Evolutionary conservation across 2,329 filamentous ascomycete species (phyloP), one percentile per base, ranked within the genome.

Genomic region (Helicocarpus griseus): DNA sequence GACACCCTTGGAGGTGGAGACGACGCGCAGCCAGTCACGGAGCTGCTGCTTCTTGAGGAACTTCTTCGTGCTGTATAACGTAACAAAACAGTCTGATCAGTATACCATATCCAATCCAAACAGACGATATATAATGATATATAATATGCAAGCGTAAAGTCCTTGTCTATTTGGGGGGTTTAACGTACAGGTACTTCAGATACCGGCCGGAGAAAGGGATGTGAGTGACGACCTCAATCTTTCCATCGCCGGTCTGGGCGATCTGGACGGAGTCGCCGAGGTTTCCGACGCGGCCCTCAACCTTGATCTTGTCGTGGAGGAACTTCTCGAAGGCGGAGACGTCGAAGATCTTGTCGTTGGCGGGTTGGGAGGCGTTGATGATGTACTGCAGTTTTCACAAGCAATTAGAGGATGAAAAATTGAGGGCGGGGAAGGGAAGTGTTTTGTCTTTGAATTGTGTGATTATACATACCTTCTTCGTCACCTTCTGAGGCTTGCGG

Each of bases 1-100:
- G 62, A 96, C 90, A 72, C 93, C 91, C 80, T 91, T 91, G 74
- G 87, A 89, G 73, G 91, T 97, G 65, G 89, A 94, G 70, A 98
- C 93, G 67, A 98, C 91, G 69, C 93, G 90, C 71, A 98, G 87
- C 93, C 93, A 98, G 82, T 98, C 93, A 79, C 93, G 89, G 73
- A 98, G 88, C 84, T 97, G 91, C 82, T 96, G 89, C 88, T 98
- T 98, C 89, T 98, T 98, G 77, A 98, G 86, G 86, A 95, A 98
- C 84, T 98, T 98, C 89, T 98, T 98, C 75, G 93, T 98, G 74
- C 89, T 95, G n/a, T n/a, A n/a, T n/a, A n/a, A n/a, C n/a, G n/a
- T n/a, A n/a, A n/a, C n/a, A n/a, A n/a, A n/a, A n/a, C n/a, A n/a
- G n/a, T n/a, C n/a, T n/a, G n/a, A n/a, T n/a, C n/a, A n/a, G n/a